These are phyloP conservation scores for Litchi chinensis DNA, from an alignment of 345 rosid species.

Conservation along the genomic window DNA sequence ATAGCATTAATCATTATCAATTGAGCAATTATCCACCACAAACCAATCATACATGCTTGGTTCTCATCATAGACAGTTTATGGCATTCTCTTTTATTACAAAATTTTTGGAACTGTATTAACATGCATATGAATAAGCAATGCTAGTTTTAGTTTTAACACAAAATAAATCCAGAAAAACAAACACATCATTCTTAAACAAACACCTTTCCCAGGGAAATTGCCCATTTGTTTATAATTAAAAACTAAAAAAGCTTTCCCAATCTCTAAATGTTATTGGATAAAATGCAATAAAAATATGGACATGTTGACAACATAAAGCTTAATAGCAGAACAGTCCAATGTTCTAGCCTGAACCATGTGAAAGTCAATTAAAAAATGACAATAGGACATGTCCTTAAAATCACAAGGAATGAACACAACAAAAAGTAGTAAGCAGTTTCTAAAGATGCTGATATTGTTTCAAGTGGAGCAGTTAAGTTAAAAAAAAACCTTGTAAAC, in stretches of 20 bases:
- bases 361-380: neutral
- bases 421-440: neutral
- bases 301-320: neutral
- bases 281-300: neutral
- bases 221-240: neutral
- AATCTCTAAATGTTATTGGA: too few species aligned
- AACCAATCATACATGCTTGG: neutral
- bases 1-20: neutral
- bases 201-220: neutral
- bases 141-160: neutral
- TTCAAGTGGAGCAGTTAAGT: too few species aligned
- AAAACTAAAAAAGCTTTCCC: neutral
- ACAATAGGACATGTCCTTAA: neutral
- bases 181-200: neutral
- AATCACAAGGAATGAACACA: neutral
- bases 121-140: too few species aligned
- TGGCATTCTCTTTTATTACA: neutral
- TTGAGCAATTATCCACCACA: neutral
- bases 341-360: neutral
- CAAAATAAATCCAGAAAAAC: neutral
- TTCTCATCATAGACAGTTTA: neutral
- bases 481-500: slow-evolving; percentile 66
- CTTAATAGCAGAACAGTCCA: neutral
- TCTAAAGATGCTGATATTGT: neutral
- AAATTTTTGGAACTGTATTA: too few species aligned